Percentiles rank a stretch among this genome's conserved stretches.
phyloP scores from a whole-genome alignment of 2,329 filamentous ascomycete genomes.

The Cryphonectria naterciae region DNA sequence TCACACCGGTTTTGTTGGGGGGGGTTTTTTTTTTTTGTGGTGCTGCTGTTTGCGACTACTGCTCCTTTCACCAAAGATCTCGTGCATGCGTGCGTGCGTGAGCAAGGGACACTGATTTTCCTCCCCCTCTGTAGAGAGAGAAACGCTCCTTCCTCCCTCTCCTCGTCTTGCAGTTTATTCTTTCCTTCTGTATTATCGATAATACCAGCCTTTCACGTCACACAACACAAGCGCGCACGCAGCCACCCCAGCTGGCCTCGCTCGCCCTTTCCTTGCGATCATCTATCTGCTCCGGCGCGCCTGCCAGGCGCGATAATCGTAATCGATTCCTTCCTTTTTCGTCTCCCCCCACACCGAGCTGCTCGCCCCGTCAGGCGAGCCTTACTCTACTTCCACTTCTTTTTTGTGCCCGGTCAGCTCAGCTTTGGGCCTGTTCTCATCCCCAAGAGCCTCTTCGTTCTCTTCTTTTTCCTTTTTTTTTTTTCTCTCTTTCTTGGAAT shows the following conservation, averaged over 20 bases:
- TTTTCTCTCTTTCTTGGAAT: background rate
- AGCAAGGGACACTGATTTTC: background rate
- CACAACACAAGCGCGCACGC: background rate
- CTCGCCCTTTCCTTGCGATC: background rate
- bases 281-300: background rate
- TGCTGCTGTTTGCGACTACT: background rate
- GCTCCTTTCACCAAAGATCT: constrained; percentile 3
- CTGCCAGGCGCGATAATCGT: constrained; percentile 10
- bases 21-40: background rate
- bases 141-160: background rate
- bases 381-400: background rate
- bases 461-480: background rate
- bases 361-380: background rate
- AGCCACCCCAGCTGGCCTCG: background rate
- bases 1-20: background rate
- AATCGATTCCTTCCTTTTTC: constrained; percentile 15
- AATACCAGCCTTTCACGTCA: background rate
- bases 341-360: background rate
- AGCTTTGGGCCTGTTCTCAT: background rate
- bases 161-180: background rate
- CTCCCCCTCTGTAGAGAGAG: background rate
- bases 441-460: background rate
- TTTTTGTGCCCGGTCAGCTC: background rate
- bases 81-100: background rate
- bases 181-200: background rate